Evolutionary conservation across 192 early-diverging fungal genomes (phyloP), one percentile per base, ranked within the genome.

Genomic region (Coemansia sp.): DNA sequence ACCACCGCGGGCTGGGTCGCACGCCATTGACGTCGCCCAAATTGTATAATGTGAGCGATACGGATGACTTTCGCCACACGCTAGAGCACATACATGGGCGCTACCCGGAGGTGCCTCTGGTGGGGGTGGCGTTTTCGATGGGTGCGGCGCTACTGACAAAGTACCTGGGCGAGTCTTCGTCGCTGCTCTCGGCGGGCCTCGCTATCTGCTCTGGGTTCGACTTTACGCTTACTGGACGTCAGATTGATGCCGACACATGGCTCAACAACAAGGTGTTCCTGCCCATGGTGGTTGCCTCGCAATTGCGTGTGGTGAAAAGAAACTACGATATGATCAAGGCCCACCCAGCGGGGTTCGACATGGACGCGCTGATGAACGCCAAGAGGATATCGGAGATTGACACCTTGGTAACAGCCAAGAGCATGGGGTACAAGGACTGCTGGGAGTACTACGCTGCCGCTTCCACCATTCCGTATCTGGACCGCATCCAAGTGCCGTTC

Each of bases 71-170:
- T 5, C 39, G 34, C 11, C 16, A 41, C 6, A 53, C 44, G 3
- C 54, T 72, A 27, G 16, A 39, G 19, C 31, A 64, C 27, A 48
- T 72, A 5, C 33, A 10, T 1, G 61, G 90, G 6, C 66, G 85
- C 24, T 62, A 76, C 42, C 87, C 92, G 1, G 67, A 75, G 19
- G 84, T 88, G 21, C 85, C 89, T 6, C 54, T 94, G 46, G 78
- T 93, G 62, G 93, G 84, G 13, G 75, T 92, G 60, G 95, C 93
- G 7, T 95, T 92, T 71, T 92, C 90, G 35, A 77, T 97, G 59
- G 95, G 95, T 7, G 85, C 93, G 19, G 94, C 94, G 67, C 89
- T 97, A 34, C 62, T 97, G 41, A 87, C 89, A 54, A 95, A 93
- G 81, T 91, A 87, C 60, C 74, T 94, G 48, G 92, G 92, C 17